Evolutionary conservation across 1,284 basidiomycete species (phyloP), one percentile per base, ranked within the genome.

Genomic region (Ustilago xerochloae): DNA sequence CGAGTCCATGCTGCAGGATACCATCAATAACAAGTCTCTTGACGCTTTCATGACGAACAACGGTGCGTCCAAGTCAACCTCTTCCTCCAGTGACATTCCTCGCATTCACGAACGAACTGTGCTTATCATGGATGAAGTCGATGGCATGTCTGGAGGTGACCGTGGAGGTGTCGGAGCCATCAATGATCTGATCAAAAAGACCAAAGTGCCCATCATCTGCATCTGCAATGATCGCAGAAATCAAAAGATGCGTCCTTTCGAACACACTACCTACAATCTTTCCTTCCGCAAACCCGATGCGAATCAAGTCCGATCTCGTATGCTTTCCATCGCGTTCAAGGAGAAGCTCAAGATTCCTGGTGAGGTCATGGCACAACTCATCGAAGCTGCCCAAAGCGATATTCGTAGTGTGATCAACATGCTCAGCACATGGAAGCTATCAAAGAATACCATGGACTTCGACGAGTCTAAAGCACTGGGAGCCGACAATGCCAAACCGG

Each of bases 91-190:
- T 29, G 56, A 36, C 50, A 43, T 63, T 12, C 67, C 45, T 32
- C 72, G 90, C 12, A 89, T 97, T 66, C 93, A 91, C 0, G 89
- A 92, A 74, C 90, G 88, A 79, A 90, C 92, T 0, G 93, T 94
- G 73, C 86, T 99, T 45, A 98, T 99, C 84, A 97, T 99, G 94
- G 97, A 99, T 83, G 97, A 99, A 85, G 96, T 99, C 0, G 96
- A 99, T 79, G 96, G 97, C 8, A 99, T 99, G 94, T 97, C 94
- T 6, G 93, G 93, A 2, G 96, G 96, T 26, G 97, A 99, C 85
- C 89, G 96, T 52, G 96, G 97, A 20, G 96, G 96, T 68, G 92
- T 98, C 1, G 95, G 93, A 29, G 96, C 96, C 8, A 86, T 99
- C 79, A 94, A 94, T 66, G 89, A 90, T 0, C 84, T 99, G 61